Conservation (phyloP, 2,329 filamentous ascomycete genomes). For the Claviceps arundinis region DNA sequence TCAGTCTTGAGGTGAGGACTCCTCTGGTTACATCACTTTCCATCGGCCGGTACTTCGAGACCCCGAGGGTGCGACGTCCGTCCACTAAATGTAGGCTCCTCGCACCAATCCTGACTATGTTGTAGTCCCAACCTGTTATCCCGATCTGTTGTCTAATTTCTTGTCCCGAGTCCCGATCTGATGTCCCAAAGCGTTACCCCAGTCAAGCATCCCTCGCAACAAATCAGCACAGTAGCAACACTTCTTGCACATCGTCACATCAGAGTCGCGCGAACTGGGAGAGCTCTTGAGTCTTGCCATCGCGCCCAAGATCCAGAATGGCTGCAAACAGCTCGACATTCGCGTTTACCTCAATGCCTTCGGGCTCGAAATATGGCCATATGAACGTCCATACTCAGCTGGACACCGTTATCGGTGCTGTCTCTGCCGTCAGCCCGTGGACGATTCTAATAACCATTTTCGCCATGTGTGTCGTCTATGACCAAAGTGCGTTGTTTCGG, state of each 20-base stretch:
- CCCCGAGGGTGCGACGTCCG: no score
- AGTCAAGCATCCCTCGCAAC: not conserved
- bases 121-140: not conserved
- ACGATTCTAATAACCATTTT: slow-evolving; percentile 59
- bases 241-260: not conserved
- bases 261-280: not conserved
- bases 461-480: slow-evolving; percentile 63
- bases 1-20: no score
- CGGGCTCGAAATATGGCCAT: slow-evolving; percentile 40
- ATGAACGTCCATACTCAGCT: slow-evolving; percentile 41
- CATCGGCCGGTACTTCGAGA: no score
- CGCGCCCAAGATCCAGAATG: slow-evolving; percentile 22
- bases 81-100: no score
- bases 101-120: not conserved
- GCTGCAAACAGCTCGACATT: slow-evolving; percentile 50
- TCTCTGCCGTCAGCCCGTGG: slow-evolving; percentile 44
- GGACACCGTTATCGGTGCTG: slow-evolving; percentile 38
- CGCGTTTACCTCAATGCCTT: slow-evolving; percentile 57
- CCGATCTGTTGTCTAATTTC: not conserved
- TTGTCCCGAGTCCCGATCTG: not conserved
- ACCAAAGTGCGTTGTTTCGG: slow-evolving; percentile 47
- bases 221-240: not conserved
- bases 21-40: no score
- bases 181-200: not conserved
- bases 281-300: not conserved